Base-by-base conservation (phyloP, 2,329 filamentous ascomycete genomes). In the Metarhizium robertsii region DNA sequence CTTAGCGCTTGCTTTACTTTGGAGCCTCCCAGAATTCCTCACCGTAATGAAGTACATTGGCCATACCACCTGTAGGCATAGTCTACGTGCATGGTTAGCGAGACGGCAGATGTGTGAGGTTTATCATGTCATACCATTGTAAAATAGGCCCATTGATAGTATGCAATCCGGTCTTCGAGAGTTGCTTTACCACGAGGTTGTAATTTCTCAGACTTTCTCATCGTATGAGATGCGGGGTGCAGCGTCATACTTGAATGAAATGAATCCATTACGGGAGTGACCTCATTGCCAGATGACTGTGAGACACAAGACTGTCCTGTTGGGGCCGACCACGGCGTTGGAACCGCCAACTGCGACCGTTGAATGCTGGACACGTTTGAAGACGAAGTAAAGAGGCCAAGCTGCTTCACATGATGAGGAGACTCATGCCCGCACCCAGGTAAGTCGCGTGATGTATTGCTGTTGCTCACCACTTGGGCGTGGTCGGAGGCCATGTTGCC, bases 121-220 rank as follows among this genome's bases (percentile, higher is more conserved):
- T 43, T 7, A 2, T 45, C 18, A 16, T 25, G n/a, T 25, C 51
- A 25, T 50, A 56, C 55, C 55, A 79, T 79, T 25, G 87, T 89
- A 64, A 91, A 92, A 78, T 85, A 92, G 0, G 87, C 90, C 88
- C 88, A 92, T 61, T 74, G 74, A 59, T 76, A 75, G 57, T 76
- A 81, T 45, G 72, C 73, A 57, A 81, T 76, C 80, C 32, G 32
- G 32, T 79, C 3, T 42, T 73, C 70, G 50, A 81, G 62, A 16
- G 76, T 68, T 49, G 79, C 69, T 49, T 68, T 73, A n/a, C 58
- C 64, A 1, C 40, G 52, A 10, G 59, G 52, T 2, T 52, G 48
- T 14, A 58, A 51, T 47, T 65, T 68, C 53, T 67, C 65, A 16
- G 63, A 62, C 3, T 25, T 52, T 65, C 66, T 66, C 38, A 74